Conservation (phyloP, 2,329 filamentous ascomycete species). For the Neopestalotiopsis sp. region DNA sequence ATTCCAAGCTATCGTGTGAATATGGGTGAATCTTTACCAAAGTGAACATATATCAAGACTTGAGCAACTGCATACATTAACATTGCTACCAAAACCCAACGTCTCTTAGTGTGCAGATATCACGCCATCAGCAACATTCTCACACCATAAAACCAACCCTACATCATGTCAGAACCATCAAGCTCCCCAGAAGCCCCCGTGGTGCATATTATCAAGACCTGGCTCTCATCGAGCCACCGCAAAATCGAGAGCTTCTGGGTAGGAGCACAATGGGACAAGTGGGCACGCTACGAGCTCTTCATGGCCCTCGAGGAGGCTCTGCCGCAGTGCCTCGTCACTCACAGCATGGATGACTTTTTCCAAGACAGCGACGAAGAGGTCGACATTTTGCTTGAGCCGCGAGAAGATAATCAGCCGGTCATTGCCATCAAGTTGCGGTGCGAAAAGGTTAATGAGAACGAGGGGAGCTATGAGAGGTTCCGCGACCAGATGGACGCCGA, state of each 20-base stretch:
- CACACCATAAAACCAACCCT: too few species aligned
- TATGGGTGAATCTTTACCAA: too few species aligned
- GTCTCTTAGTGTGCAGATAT: too few species aligned
- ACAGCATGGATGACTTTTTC: slow-evolving; percentile 2
- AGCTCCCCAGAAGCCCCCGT: neutral
- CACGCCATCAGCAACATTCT: too few species aligned
- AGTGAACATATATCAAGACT: too few species aligned
- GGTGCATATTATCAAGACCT: neutral
- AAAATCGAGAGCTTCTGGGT: slow-evolving; percentile 12
- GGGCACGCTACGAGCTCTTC: slow-evolving; percentile 12
- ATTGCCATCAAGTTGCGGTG: slow-evolving; percentile 7
- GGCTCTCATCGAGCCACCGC: slow-evolving; percentile 3
- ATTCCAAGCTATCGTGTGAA: too few species aligned
- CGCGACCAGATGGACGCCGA: slow-evolving; percentile 11
- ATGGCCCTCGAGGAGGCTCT: slow-evolving; percentile 2
- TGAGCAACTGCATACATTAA: too few species aligned
- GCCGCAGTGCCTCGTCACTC: neutral
- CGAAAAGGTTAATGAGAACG: slow-evolving; percentile 10
- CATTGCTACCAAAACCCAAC: too few species aligned
- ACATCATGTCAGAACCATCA: neutral
- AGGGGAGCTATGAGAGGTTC: slow-evolving; percentile 15
- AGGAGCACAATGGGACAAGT: slow-evolving; percentile 9
- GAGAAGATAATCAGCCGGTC: neutral
- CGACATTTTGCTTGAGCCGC: slow-evolving; percentile 12
- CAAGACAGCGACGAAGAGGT: slow-evolving; percentile 5